Percentiles rank a stretch among this genome's conserved stretches.
Conservation (phyloP, 2,329 filamentous ascomycete species). For the Sporothrix inflata region DNA sequence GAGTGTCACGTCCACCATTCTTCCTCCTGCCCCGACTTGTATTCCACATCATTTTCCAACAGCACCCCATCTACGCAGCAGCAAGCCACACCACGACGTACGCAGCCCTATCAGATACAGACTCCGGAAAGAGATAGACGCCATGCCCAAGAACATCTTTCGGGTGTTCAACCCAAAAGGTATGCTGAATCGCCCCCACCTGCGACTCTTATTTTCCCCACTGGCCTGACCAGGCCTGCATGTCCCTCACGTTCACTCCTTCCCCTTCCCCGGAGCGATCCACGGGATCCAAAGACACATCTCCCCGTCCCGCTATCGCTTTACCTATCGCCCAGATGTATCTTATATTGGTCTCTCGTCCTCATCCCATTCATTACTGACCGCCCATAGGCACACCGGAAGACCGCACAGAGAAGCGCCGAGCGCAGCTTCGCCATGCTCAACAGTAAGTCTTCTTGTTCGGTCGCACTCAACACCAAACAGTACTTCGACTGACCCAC, state of each 20-base stretch:
- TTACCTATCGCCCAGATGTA: no score
- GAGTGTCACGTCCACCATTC: not conserved
- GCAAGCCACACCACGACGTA: not conserved
- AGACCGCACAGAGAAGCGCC: conserved; percentile 28
- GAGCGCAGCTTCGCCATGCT: conserved; percentile 26
- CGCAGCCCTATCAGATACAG: not conserved
- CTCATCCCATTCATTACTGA: not conserved
- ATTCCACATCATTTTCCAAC: conserved; percentile 5
- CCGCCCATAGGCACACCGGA: not conserved
- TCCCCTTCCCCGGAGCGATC: no score
- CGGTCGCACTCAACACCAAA: not conserved
- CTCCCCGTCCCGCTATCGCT: no score
- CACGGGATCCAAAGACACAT: no score
- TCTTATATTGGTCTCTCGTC: not conserved
- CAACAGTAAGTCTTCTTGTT: conserved; percentile 23
- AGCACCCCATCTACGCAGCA: not conserved
- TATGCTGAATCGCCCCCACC: not conserved
- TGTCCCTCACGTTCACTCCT: no score
- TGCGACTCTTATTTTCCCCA: no score
- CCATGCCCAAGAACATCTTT: conserved; percentile 28
- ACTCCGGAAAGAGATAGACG: not conserved
- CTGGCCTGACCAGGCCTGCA: no score
- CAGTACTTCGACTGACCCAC: not conserved
- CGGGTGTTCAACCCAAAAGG: conserved; percentile 29
- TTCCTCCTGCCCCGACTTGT: not conserved